Evolutionary conservation across 129 eudicot species (phyloP), one percentile per base, ranked within the genome.

Genomic region (Pittosporum tobira): DNA sequence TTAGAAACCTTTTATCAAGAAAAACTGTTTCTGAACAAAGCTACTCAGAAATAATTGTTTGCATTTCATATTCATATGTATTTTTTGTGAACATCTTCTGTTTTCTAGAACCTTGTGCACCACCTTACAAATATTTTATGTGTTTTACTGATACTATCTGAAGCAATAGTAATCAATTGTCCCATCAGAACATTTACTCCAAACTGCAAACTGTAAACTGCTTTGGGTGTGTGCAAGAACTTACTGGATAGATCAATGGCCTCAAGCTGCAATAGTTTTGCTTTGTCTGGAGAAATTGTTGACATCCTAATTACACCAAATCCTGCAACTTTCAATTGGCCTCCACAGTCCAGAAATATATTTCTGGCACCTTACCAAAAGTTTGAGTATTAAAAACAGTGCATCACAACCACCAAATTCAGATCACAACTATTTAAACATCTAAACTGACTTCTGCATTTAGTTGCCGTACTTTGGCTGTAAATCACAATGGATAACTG

Each of bases 321-420:
- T 57, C 96, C 99, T 45, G 91, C 99, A 69, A 93, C 80, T 68
- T 93, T 93, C 81, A 87, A 53, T 68, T 81, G 99, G 48, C 94
- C 96, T 73, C 85, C 94, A 74, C 73, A 73, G 68, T 87, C 99
- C 84, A 93, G 99, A 91, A 84, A 84, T 83, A 93, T 77, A 93
- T 93, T 93, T 87, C 99, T 93, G 99, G 94, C 99, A 93, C 99
- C 99, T 93, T 93, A 87, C 85, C 77, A 73, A 84, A 67, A 67
- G 82, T 87, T 75, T 76, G 69, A 77, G 71, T 81, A 84, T 83
- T 87, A 93, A 73, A 77, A 70, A 80, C 65, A 57, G 43, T 45
- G 43, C 61, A 60, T 67, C 75, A 56, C 74, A 45, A 61, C 22
- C 59, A 18, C 45, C 7, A 44, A 51, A 24, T 21, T 19, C 27